Percentiles rank a stretch among this genome's conserved stretches.
phyloP scores from a whole-genome alignment of 2,329 filamentous ascomycete genomes.

The Trichoderma sp. region DNA sequence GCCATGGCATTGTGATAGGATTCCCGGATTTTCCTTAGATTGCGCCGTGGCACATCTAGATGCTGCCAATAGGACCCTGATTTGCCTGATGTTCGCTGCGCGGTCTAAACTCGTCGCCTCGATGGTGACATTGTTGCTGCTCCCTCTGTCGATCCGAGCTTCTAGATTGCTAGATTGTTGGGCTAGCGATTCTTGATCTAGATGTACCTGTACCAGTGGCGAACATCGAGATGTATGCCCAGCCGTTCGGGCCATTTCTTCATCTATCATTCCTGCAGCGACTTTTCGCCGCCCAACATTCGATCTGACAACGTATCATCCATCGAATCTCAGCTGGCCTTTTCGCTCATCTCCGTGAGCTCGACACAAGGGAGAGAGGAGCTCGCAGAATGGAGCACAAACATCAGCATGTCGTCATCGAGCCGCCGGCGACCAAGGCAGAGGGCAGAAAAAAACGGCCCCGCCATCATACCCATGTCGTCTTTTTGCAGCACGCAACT shows the following conservation, averaged over 20 bases:
- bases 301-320: not conserved
- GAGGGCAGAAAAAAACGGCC: not conserved
- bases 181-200: not conserved
- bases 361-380: not conserved
- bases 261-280: not conserved
- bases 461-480: constrained; percentile 9
- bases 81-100: constrained; percentile 6
- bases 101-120: not conserved
- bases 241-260: not conserved
- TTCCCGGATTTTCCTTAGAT: constrained; percentile 4
- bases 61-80: constrained; percentile 16
- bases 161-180: constrained; percentile 15
- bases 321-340: not conserved
- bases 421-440: constrained; percentile 6
- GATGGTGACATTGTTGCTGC: constrained; percentile 1
- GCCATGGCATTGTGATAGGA: not conserved
- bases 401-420: constrained; percentile 20
- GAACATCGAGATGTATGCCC: not conserved
- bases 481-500: constrained; percentile 4
- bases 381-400: not conserved
- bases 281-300: not conserved
- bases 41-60: constrained; percentile 4
- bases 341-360: not conserved
- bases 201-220: not conserved
- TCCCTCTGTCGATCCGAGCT: constrained; percentile 10